These are phyloP conservation scores for Leptosphaerulina australis DNA, from an alignment of 2,329 filamentous ascomycete genomes.

Conservation along the genomic window DNA sequence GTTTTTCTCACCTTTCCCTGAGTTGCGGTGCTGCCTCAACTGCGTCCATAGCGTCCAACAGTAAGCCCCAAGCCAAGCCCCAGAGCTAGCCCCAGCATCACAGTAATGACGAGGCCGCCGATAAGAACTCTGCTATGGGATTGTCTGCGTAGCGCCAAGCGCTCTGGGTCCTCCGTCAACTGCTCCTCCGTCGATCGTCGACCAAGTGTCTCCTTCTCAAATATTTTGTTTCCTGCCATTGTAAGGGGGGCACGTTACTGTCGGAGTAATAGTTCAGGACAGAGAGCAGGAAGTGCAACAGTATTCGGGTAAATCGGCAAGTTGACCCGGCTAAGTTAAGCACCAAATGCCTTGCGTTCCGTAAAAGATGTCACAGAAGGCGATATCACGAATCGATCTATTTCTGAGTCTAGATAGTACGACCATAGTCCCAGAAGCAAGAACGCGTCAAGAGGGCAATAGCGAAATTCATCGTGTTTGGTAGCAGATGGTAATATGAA, in stretches of 20 bases:
- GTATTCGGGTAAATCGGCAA: constrained; percentile 14
- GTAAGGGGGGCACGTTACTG: background rate
- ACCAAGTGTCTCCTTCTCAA: constrained; percentile 8
- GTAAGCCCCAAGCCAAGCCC: constrained; percentile 64
- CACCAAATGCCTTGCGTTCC: constrained; percentile 13
- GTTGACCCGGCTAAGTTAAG: constrained; percentile 5
- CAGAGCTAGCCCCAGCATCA: constrained; percentile 57
- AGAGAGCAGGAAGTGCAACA: constrained; percentile 7
- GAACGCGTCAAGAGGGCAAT: background rate
- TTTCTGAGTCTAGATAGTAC: background rate
- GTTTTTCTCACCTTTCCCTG: too few relatives aligned
- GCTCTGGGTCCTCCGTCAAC: background rate
- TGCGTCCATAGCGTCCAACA: constrained; percentile 27
- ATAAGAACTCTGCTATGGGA: constrained; percentile 35
- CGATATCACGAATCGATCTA: background rate
- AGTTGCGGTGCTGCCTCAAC: background rate
- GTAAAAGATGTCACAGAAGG: background rate
- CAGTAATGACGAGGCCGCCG: constrained; percentile 22
- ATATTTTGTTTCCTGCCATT: too few relatives aligned
- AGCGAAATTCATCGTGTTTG: background rate
- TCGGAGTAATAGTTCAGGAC: background rate
- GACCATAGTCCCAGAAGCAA: background rate
- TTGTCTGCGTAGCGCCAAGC: background rate
- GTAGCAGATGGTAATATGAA: too few relatives aligned
- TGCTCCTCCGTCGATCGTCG: constrained; percentile 3